phyloP scores from a whole-genome alignment of 2,329 filamentous ascomycete species.

The Diplodia seriata region DNA sequence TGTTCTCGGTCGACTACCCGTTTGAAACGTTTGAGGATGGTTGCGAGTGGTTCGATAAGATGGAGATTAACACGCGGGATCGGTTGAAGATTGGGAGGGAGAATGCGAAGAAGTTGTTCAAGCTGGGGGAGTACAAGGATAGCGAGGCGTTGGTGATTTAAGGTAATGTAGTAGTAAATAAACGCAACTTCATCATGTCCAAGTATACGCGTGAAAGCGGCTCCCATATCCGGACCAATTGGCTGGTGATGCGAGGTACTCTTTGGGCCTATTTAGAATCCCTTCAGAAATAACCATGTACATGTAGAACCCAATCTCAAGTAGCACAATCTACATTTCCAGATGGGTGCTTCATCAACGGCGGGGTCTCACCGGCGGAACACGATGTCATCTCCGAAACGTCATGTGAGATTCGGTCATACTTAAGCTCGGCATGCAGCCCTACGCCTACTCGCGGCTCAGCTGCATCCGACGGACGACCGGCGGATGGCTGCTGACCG shows the following conservation, averaged over 20 bases:
- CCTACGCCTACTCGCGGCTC: slow-evolving; percentile 14
- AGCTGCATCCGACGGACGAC: slow-evolving; percentile 8
- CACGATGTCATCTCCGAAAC: neutral
- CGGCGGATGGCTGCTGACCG: slow-evolving; percentile 2
- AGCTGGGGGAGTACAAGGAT: slow-evolving; percentile 38
- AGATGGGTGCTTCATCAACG: too few species aligned
- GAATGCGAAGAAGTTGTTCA: slow-evolving; percentile 55
- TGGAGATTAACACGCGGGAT: slow-evolving; percentile 17
- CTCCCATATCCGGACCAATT: neutral
- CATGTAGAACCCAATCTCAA: too few species aligned
- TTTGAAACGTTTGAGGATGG: slow-evolving; percentile 40
- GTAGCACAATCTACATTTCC: too few species aligned
- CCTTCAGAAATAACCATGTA: too few species aligned
- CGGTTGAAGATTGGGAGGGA: slow-evolving; percentile 53
- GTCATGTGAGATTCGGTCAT: neutral
- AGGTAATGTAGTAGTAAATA: neutral
- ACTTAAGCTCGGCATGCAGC: too few species aligned
- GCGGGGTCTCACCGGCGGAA: too few species aligned
- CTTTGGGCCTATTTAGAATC: too few species aligned
- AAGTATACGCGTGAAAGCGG: neutral
- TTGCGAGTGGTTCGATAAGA: slow-evolving; percentile 41
- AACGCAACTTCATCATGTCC: neutral
- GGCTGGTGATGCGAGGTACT: too few species aligned
- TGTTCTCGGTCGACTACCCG: slow-evolving; percentile 51
- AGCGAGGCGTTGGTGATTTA: slow-evolving; percentile 34